phyloP scores from a whole-genome alignment of 2,329 filamentous ascomycete genomes.

The Colletotrichum liriopes region DNA sequence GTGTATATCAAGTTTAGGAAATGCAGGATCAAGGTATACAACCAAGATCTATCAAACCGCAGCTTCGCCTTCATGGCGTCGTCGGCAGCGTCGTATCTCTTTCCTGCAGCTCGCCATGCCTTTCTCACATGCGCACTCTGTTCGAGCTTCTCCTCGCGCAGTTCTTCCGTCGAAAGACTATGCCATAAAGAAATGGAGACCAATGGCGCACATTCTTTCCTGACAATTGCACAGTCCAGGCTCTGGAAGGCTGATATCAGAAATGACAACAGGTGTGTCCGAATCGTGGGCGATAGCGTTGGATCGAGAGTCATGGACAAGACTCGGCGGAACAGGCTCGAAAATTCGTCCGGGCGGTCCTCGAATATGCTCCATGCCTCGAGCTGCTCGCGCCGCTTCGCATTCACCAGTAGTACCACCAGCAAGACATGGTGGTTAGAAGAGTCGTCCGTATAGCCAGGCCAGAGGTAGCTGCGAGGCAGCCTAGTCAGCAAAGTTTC shows the following conservation, averaged over 20 bases:
- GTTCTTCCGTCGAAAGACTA: constrained; percentile 84
- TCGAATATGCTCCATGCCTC: constrained; percentile 92
- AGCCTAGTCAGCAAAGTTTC: constrained; percentile 46
- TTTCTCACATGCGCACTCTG: constrained; percentile 84
- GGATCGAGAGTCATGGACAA: constrained; percentile 87
- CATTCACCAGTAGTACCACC: constrained; percentile 87
- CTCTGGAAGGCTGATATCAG: constrained; percentile 95
- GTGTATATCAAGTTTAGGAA: constrained; percentile 84
- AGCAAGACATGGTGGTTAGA: constrained; percentile 94
- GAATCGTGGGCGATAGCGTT: constrained; percentile 76
- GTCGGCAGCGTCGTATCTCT: constrained; percentile 90
- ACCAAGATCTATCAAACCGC: constrained; percentile 93
- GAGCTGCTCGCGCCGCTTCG: constrained; percentile 89
- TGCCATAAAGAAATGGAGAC: constrained; percentile 98
- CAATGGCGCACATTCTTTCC: constrained; percentile 95
- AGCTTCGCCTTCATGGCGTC: constrained; percentile 83
- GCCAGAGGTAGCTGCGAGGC: constrained; percentile 86
- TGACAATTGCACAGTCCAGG: constrained; percentile 87
- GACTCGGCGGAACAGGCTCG: constrained; percentile 88
- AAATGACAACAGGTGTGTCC: constrained; percentile 89
- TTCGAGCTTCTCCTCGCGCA: constrained; percentile 81
- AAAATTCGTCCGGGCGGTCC: constrained; percentile 85
- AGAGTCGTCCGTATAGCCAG: constrained; percentile 88
- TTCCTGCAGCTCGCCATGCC: constrained; percentile 89
- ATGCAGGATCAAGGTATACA: constrained; percentile 88